These are phyloP conservation scores for Conringia planisiliqua DNA, from an alignment of 345 rosid species.

Conservation along the genomic window DNA sequence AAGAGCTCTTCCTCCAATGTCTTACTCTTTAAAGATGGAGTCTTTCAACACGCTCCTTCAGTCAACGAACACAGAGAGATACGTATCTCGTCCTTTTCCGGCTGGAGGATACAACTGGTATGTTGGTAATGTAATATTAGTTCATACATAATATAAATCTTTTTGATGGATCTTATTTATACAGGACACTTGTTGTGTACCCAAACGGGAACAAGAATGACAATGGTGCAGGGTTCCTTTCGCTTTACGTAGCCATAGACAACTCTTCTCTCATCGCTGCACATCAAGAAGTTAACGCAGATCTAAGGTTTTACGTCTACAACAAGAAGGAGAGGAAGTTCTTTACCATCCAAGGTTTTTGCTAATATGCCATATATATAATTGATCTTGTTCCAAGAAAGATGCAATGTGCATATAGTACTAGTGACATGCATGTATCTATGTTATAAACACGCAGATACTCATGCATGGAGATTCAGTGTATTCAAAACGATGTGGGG, in stretches of 20 bases:
- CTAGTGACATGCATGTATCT: neutral
- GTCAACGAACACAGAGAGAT: neutral
- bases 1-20: conserved; percentile 3
- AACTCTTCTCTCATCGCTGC: neutral
- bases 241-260: neutral
- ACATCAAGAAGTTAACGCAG: neutral
- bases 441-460: neutral
- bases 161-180: no score
- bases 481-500: conserved; percentile 21
- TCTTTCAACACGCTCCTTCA: neutral
- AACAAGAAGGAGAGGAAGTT: conserved; percentile 1
- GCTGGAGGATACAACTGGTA: conserved; percentile 13
- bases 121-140: neutral
- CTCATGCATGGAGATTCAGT: conserved; percentile 5
- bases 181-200: neutral
- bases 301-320: conserved; percentile 14
- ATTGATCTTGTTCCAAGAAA: neutral
- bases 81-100: neutral
- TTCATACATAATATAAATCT: neutral
- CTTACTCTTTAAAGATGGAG: conserved; percentile 17
- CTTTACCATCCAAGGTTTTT: conserved; percentile 19
- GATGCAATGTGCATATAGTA: neutral
- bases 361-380: neutral
- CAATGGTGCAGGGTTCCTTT: neutral
- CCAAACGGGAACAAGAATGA: neutral